Evolutionary conservation across 2,329 filamentous ascomycete species (phyloP).

Genomic region (Aureobasidium sp.): DNA sequence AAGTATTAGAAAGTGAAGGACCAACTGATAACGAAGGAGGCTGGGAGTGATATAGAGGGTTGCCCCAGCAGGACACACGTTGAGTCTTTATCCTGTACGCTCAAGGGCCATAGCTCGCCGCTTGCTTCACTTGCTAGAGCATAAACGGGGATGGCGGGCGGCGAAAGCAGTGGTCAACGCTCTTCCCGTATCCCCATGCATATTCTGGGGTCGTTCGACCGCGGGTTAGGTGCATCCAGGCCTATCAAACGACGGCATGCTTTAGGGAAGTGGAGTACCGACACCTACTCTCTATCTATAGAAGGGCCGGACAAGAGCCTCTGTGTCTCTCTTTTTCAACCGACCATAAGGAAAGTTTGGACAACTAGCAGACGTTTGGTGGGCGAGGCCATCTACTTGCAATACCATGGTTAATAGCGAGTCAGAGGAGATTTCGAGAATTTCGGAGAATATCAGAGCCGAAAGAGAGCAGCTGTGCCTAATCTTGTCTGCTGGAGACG

Average conservation of each 20-base stretch:
- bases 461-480: background rate
- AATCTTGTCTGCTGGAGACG: background rate
- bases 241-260: conserved; percentile 1
- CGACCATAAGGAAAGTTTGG: background rate
- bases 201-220: conserved; percentile 7
- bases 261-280: background rate
- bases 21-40: background rate
- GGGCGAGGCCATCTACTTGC: background rate
- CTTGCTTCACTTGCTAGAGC: conserved; percentile 5
- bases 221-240: conserved; percentile 1
- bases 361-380: background rate
- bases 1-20: background rate
- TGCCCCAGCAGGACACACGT: conserved; percentile 4
- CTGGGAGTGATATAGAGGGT: background rate
- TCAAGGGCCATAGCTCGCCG: conserved; percentile 10
- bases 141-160: conserved; percentile 8
- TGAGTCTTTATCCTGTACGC: conserved; percentile 11
- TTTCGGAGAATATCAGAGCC: background rate
- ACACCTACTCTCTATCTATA: background rate
- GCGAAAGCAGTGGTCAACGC: conserved; percentile 8
- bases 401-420: background rate
- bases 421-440: conserved; percentile 9
- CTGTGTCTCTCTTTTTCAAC: background rate
- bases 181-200: conserved; percentile 3
- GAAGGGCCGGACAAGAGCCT: background rate